A percentile compares a stretch with the other conserved stretches of the same genome.
These are phyloP conservation scores for Cladosporium sp. DNA, from an alignment of 2,329 filamentous ascomycete species.

Conservation along the genomic window DNA sequence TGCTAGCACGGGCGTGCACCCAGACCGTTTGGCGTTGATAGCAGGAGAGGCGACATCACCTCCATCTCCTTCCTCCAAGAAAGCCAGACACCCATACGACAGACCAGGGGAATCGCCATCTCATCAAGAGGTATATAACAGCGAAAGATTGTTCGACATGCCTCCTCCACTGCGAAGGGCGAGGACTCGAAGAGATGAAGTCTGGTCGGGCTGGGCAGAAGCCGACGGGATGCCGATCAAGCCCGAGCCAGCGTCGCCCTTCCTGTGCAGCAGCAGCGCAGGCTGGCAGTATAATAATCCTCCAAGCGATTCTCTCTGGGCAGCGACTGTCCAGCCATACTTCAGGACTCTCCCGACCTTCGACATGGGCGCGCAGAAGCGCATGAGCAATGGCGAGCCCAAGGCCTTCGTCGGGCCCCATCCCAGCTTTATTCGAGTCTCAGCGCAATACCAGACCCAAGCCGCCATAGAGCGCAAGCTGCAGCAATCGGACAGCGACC, in stretches of 20 bases:
- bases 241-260: conserved; percentile 1
- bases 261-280: background rate
- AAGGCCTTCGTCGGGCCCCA: conserved; percentile 51
- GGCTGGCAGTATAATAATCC: background rate
- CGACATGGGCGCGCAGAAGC: conserved; percentile 35
- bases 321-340: background rate
- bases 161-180: background rate
- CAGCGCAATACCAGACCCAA: conserved; percentile 78
- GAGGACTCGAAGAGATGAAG: background rate
- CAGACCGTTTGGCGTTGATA: conserved; percentile 3
- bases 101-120: background rate
- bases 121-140: background rate
- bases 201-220: conserved; percentile 2
- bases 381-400: conserved; percentile 35
- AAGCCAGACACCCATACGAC: background rate
- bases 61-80: background rate
- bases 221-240: conserved; percentile 3
- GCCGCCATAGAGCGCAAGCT: conserved; percentile 75
- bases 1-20: background rate
- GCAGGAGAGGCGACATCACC: background rate
- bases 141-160: background rate
- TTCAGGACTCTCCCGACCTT: background rate
- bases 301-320: background rate
- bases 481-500: conserved; percentile 52
- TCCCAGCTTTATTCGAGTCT: conserved; percentile 64